These are phyloP conservation scores for Blastobotrys illinoisensis DNA, from an alignment of 1,139 yeast species.

Conservation along the genomic window DNA sequence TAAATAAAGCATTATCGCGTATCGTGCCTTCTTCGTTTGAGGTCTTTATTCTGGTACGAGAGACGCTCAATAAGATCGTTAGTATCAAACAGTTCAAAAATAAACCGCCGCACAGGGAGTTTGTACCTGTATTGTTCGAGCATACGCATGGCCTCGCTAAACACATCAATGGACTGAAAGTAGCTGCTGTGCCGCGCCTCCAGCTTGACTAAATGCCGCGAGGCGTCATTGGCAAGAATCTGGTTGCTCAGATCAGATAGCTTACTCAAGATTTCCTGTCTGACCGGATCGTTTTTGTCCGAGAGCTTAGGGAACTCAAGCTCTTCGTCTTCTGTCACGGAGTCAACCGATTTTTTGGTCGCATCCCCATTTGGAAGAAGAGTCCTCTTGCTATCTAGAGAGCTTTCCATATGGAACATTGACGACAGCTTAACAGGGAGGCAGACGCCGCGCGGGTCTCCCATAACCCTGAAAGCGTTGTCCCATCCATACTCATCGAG, in stretches of 20 bases:
- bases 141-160: slow-evolving; percentile 54
- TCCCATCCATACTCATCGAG: slow-evolving; percentile 78
- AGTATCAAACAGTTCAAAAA: slow-evolving; percentile 63
- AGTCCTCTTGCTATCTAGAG: slow-evolving; percentile 1
- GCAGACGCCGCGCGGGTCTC: slow-evolving; percentile 45
- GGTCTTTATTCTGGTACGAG: slow-evolving; percentile 4
- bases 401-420: slow-evolving; percentile 13
- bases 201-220: slow-evolving; percentile 53
- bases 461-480: slow-evolving; percentile 49
- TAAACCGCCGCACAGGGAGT: slow-evolving; percentile 56
- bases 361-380: not conserved
- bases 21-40: not conserved
- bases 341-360: slow-evolving; percentile 18
- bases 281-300: slow-evolving; percentile 35
- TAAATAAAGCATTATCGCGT: not conserved
- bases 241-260: slow-evolving; percentile 62
- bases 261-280: slow-evolving; percentile 47
- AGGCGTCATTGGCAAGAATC: slow-evolving; percentile 58
- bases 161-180: slow-evolving; percentile 55
- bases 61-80: slow-evolving; percentile 49
- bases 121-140: slow-evolving; percentile 66
- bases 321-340: slow-evolving; percentile 22
- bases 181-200: slow-evolving; percentile 49
- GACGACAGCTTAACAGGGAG: slow-evolving; percentile 24
- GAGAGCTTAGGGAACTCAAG: slow-evolving; percentile 24